phyloP scores from a whole-genome alignment of 371 early-diverging fungal species.

The Umbelopsis sp. region DNA sequence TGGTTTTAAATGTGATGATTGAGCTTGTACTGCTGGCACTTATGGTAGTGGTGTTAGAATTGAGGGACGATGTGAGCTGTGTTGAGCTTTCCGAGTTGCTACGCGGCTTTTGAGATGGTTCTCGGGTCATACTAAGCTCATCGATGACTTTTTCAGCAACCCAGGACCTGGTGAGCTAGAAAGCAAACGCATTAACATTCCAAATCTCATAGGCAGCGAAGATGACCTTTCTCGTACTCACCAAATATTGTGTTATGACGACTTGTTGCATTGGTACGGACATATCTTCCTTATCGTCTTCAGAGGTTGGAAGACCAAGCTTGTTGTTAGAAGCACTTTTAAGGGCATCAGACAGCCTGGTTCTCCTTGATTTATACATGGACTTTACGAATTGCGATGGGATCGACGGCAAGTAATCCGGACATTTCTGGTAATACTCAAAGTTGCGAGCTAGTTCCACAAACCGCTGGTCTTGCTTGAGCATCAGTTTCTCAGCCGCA shows the following conservation, averaged over 20 bases:
- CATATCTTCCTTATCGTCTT: constrained; percentile 32
- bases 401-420: constrained; percentile 60
- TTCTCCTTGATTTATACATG: constrained; percentile 51
- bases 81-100: constrained; percentile 28
- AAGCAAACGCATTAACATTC: constrained; percentile 12
- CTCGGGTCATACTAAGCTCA: constrained; percentile 69
- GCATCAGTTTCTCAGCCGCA: constrained; percentile 25
- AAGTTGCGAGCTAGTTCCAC: constrained; percentile 52
- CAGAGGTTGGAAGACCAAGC: constrained; percentile 31
- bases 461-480: constrained; percentile 50
- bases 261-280: constrained; percentile 50
- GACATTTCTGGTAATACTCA: constrained; percentile 58
- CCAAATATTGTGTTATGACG: constrained; percentile 71
- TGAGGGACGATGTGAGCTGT: constrained; percentile 19
- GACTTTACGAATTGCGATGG: constrained; percentile 55
- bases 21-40: constrained; percentile 19
- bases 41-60: constrained; percentile 21
- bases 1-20: constrained; percentile 14
- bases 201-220: not conserved
- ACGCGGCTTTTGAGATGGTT: constrained; percentile 57
- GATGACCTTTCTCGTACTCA: constrained; percentile 10
- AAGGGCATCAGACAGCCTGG: constrained; percentile 47
- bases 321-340: constrained; percentile 34
- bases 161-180: constrained; percentile 55
- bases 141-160: constrained; percentile 77